These are phyloP conservation scores for Xylaria castorea DNA, from an alignment of 495 filamentous ascomycete species.

Conservation along the genomic window DNA sequence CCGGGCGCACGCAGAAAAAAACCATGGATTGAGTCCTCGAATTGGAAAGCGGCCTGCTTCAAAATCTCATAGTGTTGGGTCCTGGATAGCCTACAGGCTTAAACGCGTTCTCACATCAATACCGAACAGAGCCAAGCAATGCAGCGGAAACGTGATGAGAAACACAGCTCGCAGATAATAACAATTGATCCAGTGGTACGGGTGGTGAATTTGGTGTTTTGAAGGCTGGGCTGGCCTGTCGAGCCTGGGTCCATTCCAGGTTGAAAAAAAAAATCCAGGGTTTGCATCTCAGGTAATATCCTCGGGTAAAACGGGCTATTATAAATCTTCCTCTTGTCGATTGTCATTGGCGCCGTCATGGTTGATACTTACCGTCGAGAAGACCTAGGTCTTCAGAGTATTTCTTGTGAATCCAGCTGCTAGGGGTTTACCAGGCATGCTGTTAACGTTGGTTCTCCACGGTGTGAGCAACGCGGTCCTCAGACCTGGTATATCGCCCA, in stretches of 20 bases:
- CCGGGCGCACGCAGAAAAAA: conserved; percentile 1
- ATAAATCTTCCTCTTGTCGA: conserved; percentile 19
- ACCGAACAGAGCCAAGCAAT: conserved; percentile 36
- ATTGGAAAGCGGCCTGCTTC: conserved; percentile 23
- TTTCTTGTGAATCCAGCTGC: conserved; percentile 24
- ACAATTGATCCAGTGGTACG: conserved; percentile 19
- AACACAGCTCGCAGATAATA: conserved; percentile 26
- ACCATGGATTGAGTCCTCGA: conserved; percentile 11
- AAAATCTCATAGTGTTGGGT: not conserved
- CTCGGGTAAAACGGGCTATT: conserved; percentile 7
- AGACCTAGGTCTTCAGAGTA: conserved; percentile 8
- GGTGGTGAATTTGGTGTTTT: conserved; percentile 15
- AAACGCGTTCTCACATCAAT: conserved; percentile 31
- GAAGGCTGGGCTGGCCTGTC: conserved; percentile 20
- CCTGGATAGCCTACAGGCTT: conserved; percentile 26
- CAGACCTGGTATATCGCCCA: conserved; percentile 21
- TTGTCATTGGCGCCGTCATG: conserved; percentile 2
- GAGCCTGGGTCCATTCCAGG: conserved; percentile 36
- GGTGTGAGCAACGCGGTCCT: conserved; percentile 5
- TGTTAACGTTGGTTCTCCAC: conserved; percentile 16
- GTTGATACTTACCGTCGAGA: conserved; percentile 18
- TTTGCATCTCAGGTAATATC: not conserved
- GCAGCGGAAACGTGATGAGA: conserved; percentile 36
- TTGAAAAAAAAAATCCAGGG: conserved; percentile 22
- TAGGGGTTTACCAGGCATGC: conserved; percentile 19